Evolutionary conservation across 352 stramenopile species (phyloP).

Genomic region (Pythium scleroteichum): DNA sequence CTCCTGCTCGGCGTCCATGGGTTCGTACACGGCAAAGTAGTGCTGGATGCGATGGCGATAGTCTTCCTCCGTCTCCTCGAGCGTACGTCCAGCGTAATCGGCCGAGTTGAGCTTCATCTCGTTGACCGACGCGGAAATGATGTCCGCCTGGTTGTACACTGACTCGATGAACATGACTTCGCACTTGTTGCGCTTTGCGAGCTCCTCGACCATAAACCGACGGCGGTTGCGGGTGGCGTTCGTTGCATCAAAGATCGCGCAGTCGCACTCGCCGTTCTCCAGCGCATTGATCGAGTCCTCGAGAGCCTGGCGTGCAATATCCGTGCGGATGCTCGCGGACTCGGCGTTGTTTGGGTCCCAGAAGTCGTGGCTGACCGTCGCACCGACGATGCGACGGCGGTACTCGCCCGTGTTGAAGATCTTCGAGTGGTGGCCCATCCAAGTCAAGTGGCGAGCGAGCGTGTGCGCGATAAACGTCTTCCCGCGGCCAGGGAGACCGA

Average conservation of each 20-base stretch:
- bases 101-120: slow-evolving; percentile 86
- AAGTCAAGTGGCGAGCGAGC: slow-evolving; percentile 77
- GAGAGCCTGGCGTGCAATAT: slow-evolving; percentile 70
- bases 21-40: slow-evolving; percentile 76
- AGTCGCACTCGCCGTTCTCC: slow-evolving; percentile 71
- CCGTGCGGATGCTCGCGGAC: slow-evolving; percentile 64
- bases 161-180: slow-evolving; percentile 86
- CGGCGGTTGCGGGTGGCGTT: slow-evolving; percentile 77
- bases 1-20: slow-evolving; percentile 54
- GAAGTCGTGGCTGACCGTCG: slow-evolving; percentile 76
- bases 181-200: slow-evolving; percentile 67
- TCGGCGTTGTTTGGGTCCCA: slow-evolving; percentile 80
- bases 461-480: slow-evolving; percentile 89
- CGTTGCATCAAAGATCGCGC: slow-evolving; percentile 83
- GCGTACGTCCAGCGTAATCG: slow-evolving; percentile 71
- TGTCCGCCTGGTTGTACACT: slow-evolving; percentile 66
- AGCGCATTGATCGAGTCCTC: slow-evolving; percentile 70
- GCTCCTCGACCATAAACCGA: slow-evolving; percentile 53
- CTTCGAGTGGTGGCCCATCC: slow-evolving; percentile 82
- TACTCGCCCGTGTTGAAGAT: slow-evolving; percentile 88
- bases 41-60: slow-evolving; percentile 81
- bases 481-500: slow-evolving; percentile 72
- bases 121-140: slow-evolving; percentile 82
- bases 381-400: slow-evolving; percentile 61
- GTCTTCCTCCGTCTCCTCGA: slow-evolving; percentile 72